Base-by-base conservation (phyloP, 148 eudicot species). In the Camellia granthamiana region DNA sequence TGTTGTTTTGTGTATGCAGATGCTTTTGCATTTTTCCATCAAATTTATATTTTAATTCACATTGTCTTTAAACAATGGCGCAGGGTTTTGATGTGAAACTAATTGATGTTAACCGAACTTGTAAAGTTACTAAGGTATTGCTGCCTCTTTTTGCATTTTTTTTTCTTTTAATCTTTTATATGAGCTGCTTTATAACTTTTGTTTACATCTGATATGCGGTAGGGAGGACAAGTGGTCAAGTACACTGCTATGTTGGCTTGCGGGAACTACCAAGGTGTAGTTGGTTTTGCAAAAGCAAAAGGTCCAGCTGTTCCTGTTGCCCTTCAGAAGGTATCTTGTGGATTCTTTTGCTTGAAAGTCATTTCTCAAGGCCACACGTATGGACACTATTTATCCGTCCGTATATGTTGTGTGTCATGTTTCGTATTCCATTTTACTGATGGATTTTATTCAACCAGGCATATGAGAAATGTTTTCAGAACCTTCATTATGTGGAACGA, bases 241-340 rank as follows among this genome's bases (percentile, higher is more conserved):
- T 93, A 89, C 80, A 89, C 92, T 73, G 98, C 89, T 7, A 85
- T 93, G 90, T 75, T 96, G 80, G 98, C 92, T 66, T 96, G 99
- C 84, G 99, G 99, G 52, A 96, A 96, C 79, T 92, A 91, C 80
- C 88, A 96, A 72, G 99, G 98, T 79, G 90, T 91, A 67, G 84
- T 95, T 74, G 98, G 98, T 51, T 96, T 82, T 83, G 98, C 98
- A 69, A 96, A 90, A 83, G 98, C 97, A n/a, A 96, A 86, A 88
- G 99, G 92, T 79, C 92, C 97, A 7, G 84, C 93, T 67, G 76
- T 88, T 64, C 92, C 92, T 6, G 75, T 84, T 58, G 98, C 99
- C 75, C 84, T 92, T 84, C 97, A 90, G 82, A 96, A 96, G 99
- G 98, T 96, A 89, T 75, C 44, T 59, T 79, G 18, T 44, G 47